phyloP scores from a whole-genome alignment of 2,329 filamentous ascomycete genomes.

The Lasiodiplodia theobromae region DNA sequence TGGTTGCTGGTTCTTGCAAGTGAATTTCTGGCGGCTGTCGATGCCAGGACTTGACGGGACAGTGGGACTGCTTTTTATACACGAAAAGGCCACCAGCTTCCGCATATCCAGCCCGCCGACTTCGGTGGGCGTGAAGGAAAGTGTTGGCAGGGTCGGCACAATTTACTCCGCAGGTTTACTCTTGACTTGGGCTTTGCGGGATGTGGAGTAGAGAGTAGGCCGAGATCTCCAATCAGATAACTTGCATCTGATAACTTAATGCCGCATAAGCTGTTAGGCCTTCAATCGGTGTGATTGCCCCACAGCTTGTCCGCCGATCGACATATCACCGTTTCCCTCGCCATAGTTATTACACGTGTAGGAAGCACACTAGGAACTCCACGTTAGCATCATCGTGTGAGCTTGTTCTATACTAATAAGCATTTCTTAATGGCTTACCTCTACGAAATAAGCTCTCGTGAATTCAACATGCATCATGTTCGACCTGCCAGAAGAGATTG shows the following conservation, averaged over 20 bases:
- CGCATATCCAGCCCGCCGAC: neutral
- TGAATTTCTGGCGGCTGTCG: neutral
- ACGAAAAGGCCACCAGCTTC: neutral
- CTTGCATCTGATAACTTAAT: slow-evolving; percentile 1
- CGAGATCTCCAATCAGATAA: neutral
- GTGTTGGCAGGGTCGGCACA: no score
- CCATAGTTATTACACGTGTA: neutral
- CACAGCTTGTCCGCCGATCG: neutral
- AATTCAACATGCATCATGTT: no score
- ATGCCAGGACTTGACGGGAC: neutral
- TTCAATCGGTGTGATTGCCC: neutral
- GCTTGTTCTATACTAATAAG: neutral
- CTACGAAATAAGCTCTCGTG: no score
- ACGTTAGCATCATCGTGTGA: neutral
- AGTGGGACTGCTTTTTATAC: neutral
- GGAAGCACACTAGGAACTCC: neutral
- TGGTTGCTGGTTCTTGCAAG: neutral
- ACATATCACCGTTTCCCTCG: neutral
- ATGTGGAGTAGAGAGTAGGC: neutral
- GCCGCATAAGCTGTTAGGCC: slow-evolving; percentile 6
- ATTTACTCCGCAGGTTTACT: neutral
- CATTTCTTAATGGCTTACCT: no score
- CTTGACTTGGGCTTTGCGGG: neutral
- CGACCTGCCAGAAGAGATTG: no score
- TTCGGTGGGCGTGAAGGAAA: neutral